Evolutionary conservation across 2,329 filamentous ascomycete species (phyloP).

Genomic region (Xylaria sp.): DNA sequence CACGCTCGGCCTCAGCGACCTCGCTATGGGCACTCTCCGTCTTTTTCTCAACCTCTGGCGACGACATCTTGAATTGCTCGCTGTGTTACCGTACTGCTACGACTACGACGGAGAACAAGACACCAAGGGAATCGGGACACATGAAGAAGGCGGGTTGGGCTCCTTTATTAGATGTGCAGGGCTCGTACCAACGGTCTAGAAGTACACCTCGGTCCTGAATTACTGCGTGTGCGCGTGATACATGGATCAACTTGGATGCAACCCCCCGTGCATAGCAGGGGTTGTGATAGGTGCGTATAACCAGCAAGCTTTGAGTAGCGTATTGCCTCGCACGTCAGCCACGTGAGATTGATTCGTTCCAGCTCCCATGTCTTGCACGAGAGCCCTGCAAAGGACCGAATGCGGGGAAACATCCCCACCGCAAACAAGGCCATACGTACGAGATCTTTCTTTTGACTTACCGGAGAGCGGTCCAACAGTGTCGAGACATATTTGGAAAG

Average conservation of each 20-base stretch:
- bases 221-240: constrained; percentile 24
- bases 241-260: constrained; percentile 13
- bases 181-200: constrained; percentile 1
- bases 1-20: constrained; percentile 17
- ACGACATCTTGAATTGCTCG: constrained; percentile 29
- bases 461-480: neutral
- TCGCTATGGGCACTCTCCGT: constrained; percentile 4
- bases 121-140: neutral
- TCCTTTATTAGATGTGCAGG: constrained; percentile 22
- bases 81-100: constrained; percentile 17
- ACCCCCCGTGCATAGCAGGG: constrained; percentile 2
- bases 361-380: neutral
- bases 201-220: constrained; percentile 12
- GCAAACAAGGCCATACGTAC: constrained; percentile 1
- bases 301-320: neutral
- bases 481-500: neutral
- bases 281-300: constrained; percentile 26
- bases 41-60: constrained; percentile 4
- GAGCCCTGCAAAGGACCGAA: constrained; percentile 21
- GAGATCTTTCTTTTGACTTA: neutral
- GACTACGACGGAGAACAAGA: constrained; percentile 14
- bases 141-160: neutral
- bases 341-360: constrained; percentile 17
- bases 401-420: constrained; percentile 19
- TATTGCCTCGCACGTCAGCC: neutral